These are phyloP conservation scores for Phaeosphaeriaceae sp. DNA, from an alignment of 2,329 filamentous ascomycete genomes.

Conservation along the genomic window DNA sequence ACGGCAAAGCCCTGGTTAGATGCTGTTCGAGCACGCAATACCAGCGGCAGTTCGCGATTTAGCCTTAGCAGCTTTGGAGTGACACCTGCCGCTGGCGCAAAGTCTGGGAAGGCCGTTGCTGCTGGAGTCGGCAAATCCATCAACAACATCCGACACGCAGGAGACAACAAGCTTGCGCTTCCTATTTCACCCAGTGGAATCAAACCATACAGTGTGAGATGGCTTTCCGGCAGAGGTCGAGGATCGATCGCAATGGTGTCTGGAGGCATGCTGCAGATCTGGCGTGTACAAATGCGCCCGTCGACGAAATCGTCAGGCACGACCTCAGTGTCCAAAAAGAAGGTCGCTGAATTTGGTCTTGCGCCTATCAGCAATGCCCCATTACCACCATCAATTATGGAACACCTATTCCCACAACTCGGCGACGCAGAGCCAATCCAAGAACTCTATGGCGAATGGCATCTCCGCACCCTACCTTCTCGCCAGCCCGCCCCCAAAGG, in stretches of 20 bases:
- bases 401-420: constrained; percentile 37
- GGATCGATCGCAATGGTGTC: constrained; percentile 70
- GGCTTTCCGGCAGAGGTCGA: constrained; percentile 68
- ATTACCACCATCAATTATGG: constrained; percentile 38
- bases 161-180: constrained; percentile 75
- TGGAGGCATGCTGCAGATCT: constrained; percentile 70
- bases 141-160: constrained; percentile 73
- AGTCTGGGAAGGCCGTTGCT: constrained; percentile 74
- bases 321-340: constrained; percentile 58
- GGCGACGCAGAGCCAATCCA: constrained; percentile 30
- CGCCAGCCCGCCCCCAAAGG: constrained; percentile 28
- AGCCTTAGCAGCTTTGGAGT: constrained; percentile 47
- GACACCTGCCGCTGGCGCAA: constrained; percentile 58
- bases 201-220: constrained; percentile 66
- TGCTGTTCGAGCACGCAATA: constrained; percentile 45
- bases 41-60: constrained; percentile 40
- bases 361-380: constrained; percentile 66
- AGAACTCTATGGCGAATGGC: constrained; percentile 44
- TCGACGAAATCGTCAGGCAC: constrained; percentile 51
- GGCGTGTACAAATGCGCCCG: constrained; percentile 62
- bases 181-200: constrained; percentile 63
- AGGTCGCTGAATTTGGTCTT: constrained; percentile 71
- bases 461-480: constrained; percentile 38
- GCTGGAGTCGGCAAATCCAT: constrained; percentile 77
- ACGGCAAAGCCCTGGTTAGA: constrained; percentile 49